Base-by-base conservation (phyloP, 768 basidiomycete species). In the Trichaptum fuscoviolaceum region DNA sequence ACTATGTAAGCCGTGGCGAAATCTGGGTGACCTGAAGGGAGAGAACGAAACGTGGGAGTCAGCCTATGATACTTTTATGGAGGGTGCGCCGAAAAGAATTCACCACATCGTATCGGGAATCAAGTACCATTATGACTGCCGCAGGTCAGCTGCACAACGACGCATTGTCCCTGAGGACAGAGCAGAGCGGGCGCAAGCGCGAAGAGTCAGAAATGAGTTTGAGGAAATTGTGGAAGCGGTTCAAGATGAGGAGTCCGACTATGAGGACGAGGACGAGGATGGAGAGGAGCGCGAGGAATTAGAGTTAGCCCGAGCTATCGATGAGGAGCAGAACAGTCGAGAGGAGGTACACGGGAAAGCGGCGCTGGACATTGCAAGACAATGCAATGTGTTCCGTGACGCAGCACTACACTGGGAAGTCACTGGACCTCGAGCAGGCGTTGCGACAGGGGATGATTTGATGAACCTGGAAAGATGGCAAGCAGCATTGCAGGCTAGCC, bases 1-100 rank as follows among this genome's bases (percentile, higher is more conserved):
- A 42, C 69, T 81, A 1, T 66, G 82, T 6, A 74, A 73, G 36
- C 81, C 79, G 1, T 82, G 79, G 81, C 24, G 69, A 9, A 5
- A 62, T 0, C 6, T 78, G 0, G 6, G 52, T 0, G 77, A 79
- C 64, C 70, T 81, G 2, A 77, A 74, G 61, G 7, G 4, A 0
- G 10, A 15, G 0, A 9, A 26, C 0, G 61, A 72, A 26, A 65
- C 69, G 0, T 81, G 77, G 75, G 36, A 69, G 23, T 62, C 42
- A 0, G 72, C 72, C 0, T 79, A 76, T 26, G 25, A 52, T 0
- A 2, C 1, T 0, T 78, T 78, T 64, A 23, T 63, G 0, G 23
- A 0, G 0, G 17, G 15, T 1, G 67, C 69, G 7, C 17, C 69
- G 0, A 18, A 12, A 8, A 17, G 42, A 12, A 58, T 20, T 1